These are phyloP conservation scores for Pilobolus umbonatus DNA, from an alignment of 192 early-diverging fungal genomes.

Conservation along the genomic window DNA sequence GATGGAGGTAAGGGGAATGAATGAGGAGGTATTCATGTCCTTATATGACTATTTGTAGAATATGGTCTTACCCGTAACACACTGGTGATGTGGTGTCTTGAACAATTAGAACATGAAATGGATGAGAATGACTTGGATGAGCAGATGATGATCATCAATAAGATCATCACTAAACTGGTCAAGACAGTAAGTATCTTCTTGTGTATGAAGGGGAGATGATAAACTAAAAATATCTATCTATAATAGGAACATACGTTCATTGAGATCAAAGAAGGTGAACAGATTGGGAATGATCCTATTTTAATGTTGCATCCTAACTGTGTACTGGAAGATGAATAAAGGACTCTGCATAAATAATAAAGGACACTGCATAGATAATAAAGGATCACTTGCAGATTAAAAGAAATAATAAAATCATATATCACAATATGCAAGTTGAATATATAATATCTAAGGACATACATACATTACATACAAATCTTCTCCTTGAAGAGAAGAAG, in stretches of 20 bases:
- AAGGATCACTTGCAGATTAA: constrained; percentile 1
- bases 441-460: background rate
- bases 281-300: constrained; percentile 11
- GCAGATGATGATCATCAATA: constrained; percentile 59
- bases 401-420: constrained; percentile 8
- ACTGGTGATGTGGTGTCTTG: constrained; percentile 71
- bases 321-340: constrained; percentile 12
- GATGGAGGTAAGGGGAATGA: constrained; percentile 11
- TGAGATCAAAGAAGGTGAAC: constrained; percentile 18
- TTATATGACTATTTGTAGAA: constrained; percentile 2
- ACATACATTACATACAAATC: background rate
- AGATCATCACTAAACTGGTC: constrained; percentile 63
- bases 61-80: constrained; percentile 49
- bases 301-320: constrained; percentile 32
- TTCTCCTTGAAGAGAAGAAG: background rate
- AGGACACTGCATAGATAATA: too few species aligned
- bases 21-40: too few species aligned
- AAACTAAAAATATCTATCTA: background rate
- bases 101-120: constrained; percentile 56
- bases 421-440: background rate
- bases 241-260: constrained; percentile 22
- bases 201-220: background rate
- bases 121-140: constrained; percentile 54
- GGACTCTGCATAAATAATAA: too few species aligned
- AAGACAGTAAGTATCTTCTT: constrained; percentile 46